Conservation (phyloP, 176 grass and related monocot species). For the Rhipidocladum racemiflorum region DNA sequence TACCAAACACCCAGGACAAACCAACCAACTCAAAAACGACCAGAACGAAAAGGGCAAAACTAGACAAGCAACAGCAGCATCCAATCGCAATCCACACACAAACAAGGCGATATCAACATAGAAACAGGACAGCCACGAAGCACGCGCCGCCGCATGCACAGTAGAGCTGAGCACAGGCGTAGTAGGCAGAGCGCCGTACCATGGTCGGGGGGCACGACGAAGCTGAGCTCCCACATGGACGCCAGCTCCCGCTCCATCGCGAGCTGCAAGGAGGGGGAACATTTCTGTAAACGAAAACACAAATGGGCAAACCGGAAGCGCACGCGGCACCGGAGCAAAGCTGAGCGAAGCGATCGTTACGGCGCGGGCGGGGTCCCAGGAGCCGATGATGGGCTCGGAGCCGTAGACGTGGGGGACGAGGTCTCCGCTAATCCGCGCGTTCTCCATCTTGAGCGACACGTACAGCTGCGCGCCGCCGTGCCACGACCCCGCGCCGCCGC, state of each 20-base stretch:
- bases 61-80: background rate
- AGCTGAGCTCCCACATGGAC: slow-evolving; percentile 97
- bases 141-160: background rate
- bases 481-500: slow-evolving; percentile 51
- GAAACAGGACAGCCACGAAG: background rate
- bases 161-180: background rate
- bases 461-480: slow-evolving; percentile 91
- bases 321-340: background rate
- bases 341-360: slow-evolving; percentile 35
- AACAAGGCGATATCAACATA: background rate
- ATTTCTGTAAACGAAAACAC: background rate
- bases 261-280: slow-evolving; percentile 38
- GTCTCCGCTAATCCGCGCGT: slow-evolving; percentile 73
- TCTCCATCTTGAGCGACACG: slow-evolving; percentile 97
- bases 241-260: slow-evolving; percentile 93
- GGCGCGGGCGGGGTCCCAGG: slow-evolving; percentile 77
- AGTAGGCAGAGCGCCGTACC: slow-evolving; percentile 43
- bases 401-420: slow-evolving; percentile 91
- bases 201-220: slow-evolving; percentile 88
- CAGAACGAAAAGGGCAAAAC: background rate
- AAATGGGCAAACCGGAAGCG: background rate
- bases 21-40: background rate
- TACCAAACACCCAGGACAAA: background rate
- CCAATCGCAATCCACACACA: background rate
- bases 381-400: slow-evolving; percentile 89